Evolutionary conservation across 2,329 filamentous ascomycete genomes (phyloP).

Genomic region (Gremmenia infestans): DNA sequence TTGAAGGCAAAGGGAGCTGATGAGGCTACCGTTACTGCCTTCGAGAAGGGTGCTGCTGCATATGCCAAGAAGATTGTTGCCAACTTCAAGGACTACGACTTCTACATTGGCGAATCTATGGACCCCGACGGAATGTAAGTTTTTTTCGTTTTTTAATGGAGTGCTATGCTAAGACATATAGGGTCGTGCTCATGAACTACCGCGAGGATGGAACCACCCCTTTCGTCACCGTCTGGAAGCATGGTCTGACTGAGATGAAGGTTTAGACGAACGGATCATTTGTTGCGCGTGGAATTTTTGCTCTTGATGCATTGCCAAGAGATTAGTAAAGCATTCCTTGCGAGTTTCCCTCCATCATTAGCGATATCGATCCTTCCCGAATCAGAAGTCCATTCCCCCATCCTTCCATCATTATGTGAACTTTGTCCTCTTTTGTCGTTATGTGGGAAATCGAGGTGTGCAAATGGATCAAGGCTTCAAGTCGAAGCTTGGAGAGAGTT

Average conservation of each 20-base stretch:
- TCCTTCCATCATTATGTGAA: background rate
- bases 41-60: constrained; percentile 68
- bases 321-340: constrained; percentile 2
- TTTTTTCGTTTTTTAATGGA: background rate
- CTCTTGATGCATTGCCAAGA: constrained; percentile 2
- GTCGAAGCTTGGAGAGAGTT: background rate
- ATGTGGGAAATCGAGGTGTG: background rate
- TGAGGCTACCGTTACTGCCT: constrained; percentile 65
- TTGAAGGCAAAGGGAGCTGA: constrained; percentile 59
- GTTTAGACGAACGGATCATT: constrained; percentile 55
- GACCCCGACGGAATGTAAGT: constrained; percentile 89
- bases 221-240: constrained; percentile 90
- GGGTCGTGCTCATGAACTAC: constrained; percentile 92
- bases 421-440: background rate
- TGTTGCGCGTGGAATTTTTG: constrained; percentile 3
- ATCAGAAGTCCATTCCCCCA: background rate
- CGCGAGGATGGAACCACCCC: constrained; percentile 93
- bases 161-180: constrained; percentile 33
- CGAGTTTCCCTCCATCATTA: background rate
- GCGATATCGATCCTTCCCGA: constrained; percentile 1
- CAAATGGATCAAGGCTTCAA: background rate
- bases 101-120: constrained; percentile 89
- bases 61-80: constrained; percentile 75
- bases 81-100: constrained; percentile 96
- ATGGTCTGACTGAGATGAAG: constrained; percentile 85